phyloP scores from a whole-genome alignment of 176 grass and related monocot species.

The Zoysia pacifica region DNA sequence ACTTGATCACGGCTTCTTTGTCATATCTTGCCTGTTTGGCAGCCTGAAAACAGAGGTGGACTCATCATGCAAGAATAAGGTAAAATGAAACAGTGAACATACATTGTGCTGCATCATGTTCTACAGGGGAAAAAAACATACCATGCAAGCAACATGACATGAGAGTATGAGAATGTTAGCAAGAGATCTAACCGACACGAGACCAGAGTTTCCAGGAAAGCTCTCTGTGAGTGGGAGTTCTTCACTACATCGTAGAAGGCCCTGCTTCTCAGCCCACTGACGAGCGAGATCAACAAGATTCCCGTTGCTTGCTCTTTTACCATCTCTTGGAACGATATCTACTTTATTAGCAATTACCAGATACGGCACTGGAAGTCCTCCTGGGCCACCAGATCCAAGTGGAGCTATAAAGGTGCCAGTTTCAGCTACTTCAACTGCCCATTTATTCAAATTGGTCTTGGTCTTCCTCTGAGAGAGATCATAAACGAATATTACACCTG shows the following conservation, averaged over 20 bases:
- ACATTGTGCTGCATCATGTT: constrained; percentile 1
- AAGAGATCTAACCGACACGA: constrained; percentile 73
- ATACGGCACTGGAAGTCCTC: constrained; percentile 95
- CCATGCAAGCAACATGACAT: constrained; percentile 10
- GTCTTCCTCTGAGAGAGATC: constrained; percentile 84
- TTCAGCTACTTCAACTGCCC: constrained; percentile 82
- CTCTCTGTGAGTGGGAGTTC: constrained; percentile 79
- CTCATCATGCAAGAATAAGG: neutral
- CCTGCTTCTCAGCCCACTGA: constrained; percentile 91
- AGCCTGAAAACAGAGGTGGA: constrained; percentile 47
- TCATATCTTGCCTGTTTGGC: constrained; percentile 83
- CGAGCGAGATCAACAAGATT: constrained; percentile 85
- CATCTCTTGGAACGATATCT: constrained; percentile 65
- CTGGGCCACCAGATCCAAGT: constrained; percentile 82
- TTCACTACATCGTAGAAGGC: constrained; percentile 73
- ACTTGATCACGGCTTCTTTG: constrained; percentile 89
- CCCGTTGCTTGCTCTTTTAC: constrained; percentile 67
- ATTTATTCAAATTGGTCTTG: constrained; percentile 89
- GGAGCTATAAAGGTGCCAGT: constrained; percentile 80
- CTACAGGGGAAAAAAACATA: constrained; percentile 3
- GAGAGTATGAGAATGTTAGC: constrained; percentile 1
- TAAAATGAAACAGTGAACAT: neutral
- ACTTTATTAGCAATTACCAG: constrained; percentile 92
- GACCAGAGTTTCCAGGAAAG: constrained; percentile 76
- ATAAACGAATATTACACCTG: constrained; percentile 97